A percentile compares a stretch with the other conserved stretches of the same genome.
Conservation (phyloP, 2,329 filamentous ascomycete species). For the Ceratocystis lukuohia region DNA sequence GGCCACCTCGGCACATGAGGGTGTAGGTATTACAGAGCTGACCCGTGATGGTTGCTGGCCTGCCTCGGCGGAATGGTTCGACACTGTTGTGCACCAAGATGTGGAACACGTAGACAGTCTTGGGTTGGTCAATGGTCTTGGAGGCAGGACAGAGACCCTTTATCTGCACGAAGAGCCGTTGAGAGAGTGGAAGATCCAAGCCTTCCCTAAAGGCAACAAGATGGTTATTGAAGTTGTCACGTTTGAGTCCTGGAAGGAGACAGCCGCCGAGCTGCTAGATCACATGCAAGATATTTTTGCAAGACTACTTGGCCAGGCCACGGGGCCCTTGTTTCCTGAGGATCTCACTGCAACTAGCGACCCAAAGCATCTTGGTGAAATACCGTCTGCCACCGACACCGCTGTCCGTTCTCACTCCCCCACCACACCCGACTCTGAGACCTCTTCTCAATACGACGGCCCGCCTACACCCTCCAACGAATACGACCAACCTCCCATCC, state of each 20-base stretch:
- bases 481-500: neutral
- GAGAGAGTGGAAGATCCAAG: conserved; percentile 48
- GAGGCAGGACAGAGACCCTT: conserved; percentile 40
- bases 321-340: conserved; percentile 25
- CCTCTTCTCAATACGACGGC: conserved; percentile 8
- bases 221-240: conserved; percentile 47
- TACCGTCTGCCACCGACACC: neutral
- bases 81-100: conserved; percentile 46
- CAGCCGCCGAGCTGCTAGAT: conserved; percentile 38
- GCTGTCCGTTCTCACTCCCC: neutral
- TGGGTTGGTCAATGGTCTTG: conserved; percentile 27
- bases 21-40: conserved; percentile 42
- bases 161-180: conserved; percentile 46
- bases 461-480: conserved; percentile 12
- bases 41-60: conserved; percentile 36
- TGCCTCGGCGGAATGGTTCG: conserved; percentile 33
- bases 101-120: conserved; percentile 48
- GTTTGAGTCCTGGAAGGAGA: conserved; percentile 40
- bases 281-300: conserved; percentile 34
- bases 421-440: neutral
- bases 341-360: neutral
- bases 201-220: conserved; percentile 38
- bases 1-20: conserved; percentile 41
- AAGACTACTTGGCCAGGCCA: conserved; percentile 29
- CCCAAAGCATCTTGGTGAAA: neutral